phyloP scores from a whole-genome alignment of 192 early-diverging fungal genomes.

The Backusella westeae region DNA sequence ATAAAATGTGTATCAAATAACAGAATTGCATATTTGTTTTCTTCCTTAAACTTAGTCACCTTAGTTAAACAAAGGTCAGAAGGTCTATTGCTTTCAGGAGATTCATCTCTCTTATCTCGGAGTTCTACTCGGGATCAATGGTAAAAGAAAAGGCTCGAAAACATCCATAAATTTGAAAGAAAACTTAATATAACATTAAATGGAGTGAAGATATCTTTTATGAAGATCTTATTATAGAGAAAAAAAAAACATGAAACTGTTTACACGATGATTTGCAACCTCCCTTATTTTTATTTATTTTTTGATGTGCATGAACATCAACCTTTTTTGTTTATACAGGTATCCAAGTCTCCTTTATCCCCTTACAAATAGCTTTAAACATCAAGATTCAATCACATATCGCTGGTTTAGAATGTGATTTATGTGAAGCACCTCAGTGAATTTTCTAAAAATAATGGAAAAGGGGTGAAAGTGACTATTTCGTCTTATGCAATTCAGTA shows the following conservation, averaged over 20 bases:
- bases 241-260: neutral
- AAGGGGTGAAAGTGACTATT: neutral
- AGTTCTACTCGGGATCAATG: neutral
- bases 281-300: neutral
- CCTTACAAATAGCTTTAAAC: neutral
- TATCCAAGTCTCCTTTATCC: neutral
- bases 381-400: neutral
- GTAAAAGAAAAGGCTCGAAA: neutral
- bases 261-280: neutral
- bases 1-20: neutral
- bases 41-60: neutral
- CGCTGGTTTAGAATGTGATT: slow-evolving; percentile 5
- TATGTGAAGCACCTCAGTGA: neutral
- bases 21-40: neutral
- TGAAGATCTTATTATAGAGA: neutral
- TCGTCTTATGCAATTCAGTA: neutral
- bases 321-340: neutral
- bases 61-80: neutral
- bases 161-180: neutral
- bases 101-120: neutral
- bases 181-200: neutral
- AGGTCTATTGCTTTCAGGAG: neutral
- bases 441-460: neutral
- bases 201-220: neutral
- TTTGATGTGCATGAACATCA: neutral